These are phyloP conservation scores for Scortechinia acanthostroma DNA, from an alignment of 2,329 filamentous ascomycete species.

Conservation along the genomic window DNA sequence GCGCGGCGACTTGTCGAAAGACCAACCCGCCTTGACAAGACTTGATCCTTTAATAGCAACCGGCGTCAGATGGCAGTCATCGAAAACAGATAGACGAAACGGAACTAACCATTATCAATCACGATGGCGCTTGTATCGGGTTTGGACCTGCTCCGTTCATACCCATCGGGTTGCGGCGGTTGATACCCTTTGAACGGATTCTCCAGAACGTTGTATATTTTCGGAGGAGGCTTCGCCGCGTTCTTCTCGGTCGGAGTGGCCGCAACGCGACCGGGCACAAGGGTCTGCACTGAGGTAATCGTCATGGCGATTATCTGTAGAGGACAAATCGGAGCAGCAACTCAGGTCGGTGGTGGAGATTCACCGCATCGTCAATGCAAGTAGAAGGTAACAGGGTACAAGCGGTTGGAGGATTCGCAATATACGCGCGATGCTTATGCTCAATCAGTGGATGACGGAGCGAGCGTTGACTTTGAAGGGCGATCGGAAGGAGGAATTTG, in stretches of 20 bases:
- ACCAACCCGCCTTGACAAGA: slow-evolving; percentile 87
- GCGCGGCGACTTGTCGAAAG: slow-evolving; percentile 77
- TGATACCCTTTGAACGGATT: slow-evolving; percentile 49
- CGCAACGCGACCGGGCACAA: neutral
- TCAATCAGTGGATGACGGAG: no score
- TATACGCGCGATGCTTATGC: no score
- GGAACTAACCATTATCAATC: slow-evolving; percentile 81
- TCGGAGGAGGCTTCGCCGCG: slow-evolving; percentile 37
- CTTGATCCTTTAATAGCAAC: slow-evolving; percentile 74
- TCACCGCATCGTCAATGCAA: no score
- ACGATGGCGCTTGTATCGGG: slow-evolving; percentile 67
- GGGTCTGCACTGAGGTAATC: neutral
- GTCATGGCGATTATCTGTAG: slow-evolving; percentile 2
- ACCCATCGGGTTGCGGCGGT: slow-evolving; percentile 56
- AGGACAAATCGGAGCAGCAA: no score
- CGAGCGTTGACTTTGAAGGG: no score
- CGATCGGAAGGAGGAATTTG: no score
- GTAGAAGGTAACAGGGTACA: no score
- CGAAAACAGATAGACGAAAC: slow-evolving; percentile 1
- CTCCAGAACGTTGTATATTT: slow-evolving; percentile 55
- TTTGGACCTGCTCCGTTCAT: slow-evolving; percentile 53
- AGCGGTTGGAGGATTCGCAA: no score
- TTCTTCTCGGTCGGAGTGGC: neutral
- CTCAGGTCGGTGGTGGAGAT: no score
- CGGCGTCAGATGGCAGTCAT: slow-evolving; percentile 9